Percentiles rank a stretch among this genome's conserved stretches.
These are phyloP conservation scores for Tilletia indica DNA, from an alignment of 1,284 basidiomycete species.

Conservation along the genomic window DNA sequence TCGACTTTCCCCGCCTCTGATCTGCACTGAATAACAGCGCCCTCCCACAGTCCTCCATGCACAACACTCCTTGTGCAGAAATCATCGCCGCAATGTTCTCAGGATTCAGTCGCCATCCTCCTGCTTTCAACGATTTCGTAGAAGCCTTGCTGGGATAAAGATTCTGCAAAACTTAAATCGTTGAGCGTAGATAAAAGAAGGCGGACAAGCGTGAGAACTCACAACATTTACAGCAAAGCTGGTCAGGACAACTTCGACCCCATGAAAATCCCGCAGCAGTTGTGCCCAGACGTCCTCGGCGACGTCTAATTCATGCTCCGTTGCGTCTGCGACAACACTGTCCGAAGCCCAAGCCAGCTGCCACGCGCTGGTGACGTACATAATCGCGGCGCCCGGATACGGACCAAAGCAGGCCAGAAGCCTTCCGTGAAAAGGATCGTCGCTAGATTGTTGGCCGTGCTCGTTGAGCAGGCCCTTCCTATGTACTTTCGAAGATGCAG, in stretches of 20 bases:
- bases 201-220: neutral
- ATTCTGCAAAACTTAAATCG: no score
- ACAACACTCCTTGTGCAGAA: no score
- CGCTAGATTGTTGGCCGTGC: neutral
- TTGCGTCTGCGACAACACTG: neutral
- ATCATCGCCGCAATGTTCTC: no score
- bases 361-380: neutral
- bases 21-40: no score
- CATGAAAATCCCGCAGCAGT: conserved; percentile 7
- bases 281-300: conserved; percentile 10
- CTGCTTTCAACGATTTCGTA: no score
- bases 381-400: neutral
- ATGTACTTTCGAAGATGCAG: neutral
- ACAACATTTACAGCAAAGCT: neutral
- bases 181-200: no score
- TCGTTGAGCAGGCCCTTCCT: neutral
- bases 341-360: conserved; percentile 1
- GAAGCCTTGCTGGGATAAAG: no score
- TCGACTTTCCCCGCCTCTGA: no score
- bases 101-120: no score
- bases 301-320: conserved; percentile 2
- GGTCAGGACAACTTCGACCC: neutral
- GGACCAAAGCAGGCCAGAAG: conserved; percentile 6
- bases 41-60: no score
- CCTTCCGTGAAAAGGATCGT: neutral